Conservation (phyloP, 768 basidiomycete species). For the Lactarius evosmus region DNA sequence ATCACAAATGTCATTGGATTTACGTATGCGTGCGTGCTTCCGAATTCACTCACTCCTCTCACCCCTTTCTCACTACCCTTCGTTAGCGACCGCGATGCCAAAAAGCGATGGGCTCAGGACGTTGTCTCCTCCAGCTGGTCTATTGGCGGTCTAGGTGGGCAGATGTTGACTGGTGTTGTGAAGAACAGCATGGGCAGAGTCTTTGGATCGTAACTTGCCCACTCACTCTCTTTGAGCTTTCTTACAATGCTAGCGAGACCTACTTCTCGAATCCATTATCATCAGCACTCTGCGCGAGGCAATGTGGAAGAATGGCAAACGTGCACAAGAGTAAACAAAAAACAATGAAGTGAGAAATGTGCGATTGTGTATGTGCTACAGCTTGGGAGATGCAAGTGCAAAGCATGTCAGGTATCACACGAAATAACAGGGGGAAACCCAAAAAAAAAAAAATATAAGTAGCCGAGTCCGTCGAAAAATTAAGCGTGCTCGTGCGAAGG, state of each 20-base stretch:
- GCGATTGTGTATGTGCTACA: constrained; percentile 24
- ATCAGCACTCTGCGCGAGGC: not conserved
- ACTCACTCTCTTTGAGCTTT: not conserved
- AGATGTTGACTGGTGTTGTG: constrained; percentile 76
- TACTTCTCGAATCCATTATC: not conserved
- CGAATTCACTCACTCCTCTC: not conserved
- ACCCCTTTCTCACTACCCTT: not conserved
- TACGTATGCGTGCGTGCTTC: constrained; percentile 76
- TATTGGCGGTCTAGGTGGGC: constrained; percentile 79
- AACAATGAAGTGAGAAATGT: constrained; percentile 8
- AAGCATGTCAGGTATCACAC: constrained; percentile 23
- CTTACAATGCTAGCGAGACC: not conserved
- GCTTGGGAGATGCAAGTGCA: constrained; percentile 21
- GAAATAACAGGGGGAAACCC: not conserved
- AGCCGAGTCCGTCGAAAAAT: constrained; percentile 24
- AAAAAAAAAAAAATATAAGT: constrained; percentile 16
- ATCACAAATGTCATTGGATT: constrained; percentile 94
- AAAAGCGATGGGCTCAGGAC: constrained; percentile 82
- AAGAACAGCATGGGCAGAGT: constrained; percentile 77
- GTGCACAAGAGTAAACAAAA: constrained; percentile 3
- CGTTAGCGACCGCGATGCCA: constrained; percentile 83
- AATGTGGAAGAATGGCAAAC: not conserved
- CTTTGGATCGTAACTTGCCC: constrained; percentile 46
- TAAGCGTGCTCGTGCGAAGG: constrained; percentile 6
- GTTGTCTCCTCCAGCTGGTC: constrained; percentile 69